Conservation (phyloP, 164 flowering plant species). For the Litsea cubeba region DNA sequence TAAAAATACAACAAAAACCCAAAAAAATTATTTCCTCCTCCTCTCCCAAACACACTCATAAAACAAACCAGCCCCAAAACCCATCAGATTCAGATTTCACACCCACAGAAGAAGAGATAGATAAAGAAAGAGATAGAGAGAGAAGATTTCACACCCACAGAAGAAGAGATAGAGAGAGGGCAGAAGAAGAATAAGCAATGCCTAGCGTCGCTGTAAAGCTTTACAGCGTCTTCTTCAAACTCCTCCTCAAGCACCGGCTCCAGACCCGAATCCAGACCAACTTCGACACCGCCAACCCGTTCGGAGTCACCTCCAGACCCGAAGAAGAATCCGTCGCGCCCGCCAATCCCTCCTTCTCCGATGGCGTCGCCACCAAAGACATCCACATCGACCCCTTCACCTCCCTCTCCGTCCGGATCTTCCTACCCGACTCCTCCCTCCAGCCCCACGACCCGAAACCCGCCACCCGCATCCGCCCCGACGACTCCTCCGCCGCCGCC, state of each 20-base stretch:
- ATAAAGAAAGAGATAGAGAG: no score
- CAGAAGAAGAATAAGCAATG: slow-evolving; percentile 32
- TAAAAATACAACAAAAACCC: no score
- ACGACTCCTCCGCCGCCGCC: not conserved
- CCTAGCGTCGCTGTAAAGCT: slow-evolving; percentile 84
- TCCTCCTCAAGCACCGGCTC: slow-evolving; percentile 73
- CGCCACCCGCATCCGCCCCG: not conserved
- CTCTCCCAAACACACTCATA: no score
- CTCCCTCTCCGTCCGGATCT: slow-evolving; percentile 55
- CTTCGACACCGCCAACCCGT: slow-evolving; percentile 24
- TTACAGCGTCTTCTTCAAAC: slow-evolving; percentile 88
- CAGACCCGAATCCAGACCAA: slow-evolving; percentile 60
- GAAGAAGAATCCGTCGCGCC: slow-evolving; percentile 62
- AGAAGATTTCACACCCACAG: no score
- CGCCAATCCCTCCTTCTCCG: slow-evolving; percentile 73
- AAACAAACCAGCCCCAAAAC: no score
- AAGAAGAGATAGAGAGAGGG: not conserved
- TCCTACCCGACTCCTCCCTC: slow-evolving; percentile 54
- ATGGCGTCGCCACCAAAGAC: slow-evolving; percentile 92
- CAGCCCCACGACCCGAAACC: slow-evolving; percentile 10
- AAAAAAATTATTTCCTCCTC: no score
- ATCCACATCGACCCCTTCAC: slow-evolving; percentile 71
- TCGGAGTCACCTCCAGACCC: slow-evolving; percentile 80
- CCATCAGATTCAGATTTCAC: no score
- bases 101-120: no score